Base-by-base conservation (phyloP, 352 stramenopile species). In the Achlya hypogyna region DNA sequence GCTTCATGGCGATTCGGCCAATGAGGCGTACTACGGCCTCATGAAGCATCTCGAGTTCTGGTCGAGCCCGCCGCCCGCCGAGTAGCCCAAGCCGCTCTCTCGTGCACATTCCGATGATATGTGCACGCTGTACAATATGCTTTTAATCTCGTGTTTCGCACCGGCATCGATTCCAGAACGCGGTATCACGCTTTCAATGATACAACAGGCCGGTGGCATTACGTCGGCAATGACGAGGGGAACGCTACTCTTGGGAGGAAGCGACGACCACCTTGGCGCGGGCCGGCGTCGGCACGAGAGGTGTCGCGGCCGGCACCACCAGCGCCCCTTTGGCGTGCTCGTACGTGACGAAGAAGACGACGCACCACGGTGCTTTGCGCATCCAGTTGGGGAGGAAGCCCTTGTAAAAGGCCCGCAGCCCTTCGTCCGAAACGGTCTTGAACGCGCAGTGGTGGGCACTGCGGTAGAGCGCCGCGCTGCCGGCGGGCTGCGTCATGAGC, bases 321-420 rank as follows among this genome's bases (percentile, higher is more conserved):
- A 45, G 38, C 38, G 38, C 14, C 12, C 38, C 38, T 18, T 45
- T 45, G 38, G 6, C 38, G 38, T 45, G 38, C 38, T 95, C 86
- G 71, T 95, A 95, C 25, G 79, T 82, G 58, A 95, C 79, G 71
- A 95, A 95, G 73, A 93, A 93, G 62, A 93, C 77, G 53, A 91
- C 69, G 64, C 83, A 93, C 84, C 85, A 93, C 51, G 84, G 84
- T 9, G 82, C 85, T 71, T 95, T 92, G 20, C 86, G 81, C 81
- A 91, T 90, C 82, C 81, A 93, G 75, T 93, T 92, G 10, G 86
- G 85, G 23, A 89, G 77, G 58, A 95, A 95, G 16, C 86, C 86
- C 60, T 87, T 93, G 77, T 95, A 95, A 49, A 95, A 89, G 5
- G 84, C 83, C 38, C 71, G 51, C 16, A 71, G 34, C 9, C 86